Base-by-base conservation (phyloP, 2,329 filamentous ascomycete genomes). In the Bisporella sp. region DNA sequence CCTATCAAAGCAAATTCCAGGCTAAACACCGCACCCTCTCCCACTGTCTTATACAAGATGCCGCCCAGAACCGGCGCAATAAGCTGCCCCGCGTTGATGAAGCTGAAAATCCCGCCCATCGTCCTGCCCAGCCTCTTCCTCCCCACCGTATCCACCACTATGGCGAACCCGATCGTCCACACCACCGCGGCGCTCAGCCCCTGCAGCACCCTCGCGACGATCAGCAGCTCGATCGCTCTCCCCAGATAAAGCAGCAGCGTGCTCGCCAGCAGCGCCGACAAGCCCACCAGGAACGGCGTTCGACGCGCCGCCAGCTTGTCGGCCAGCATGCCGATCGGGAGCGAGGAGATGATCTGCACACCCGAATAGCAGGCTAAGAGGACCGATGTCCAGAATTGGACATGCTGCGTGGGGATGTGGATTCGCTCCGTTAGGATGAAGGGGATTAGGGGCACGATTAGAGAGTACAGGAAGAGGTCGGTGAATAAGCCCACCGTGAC, bases 121-220 rank as follows among this genome's bases (percentile, higher is more conserved):
- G 76, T 77, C 61, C 81, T 81, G 2, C 81, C 82, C 37, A 85
- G 62, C 44, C 79, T 77, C 46, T 76, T 69, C 2, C 12, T 85
- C 60, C 77, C 79, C 33, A 88, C 79, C 0, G 84, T 88, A 60
- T 90, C 86, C 5, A 82, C 81, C 6, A 90, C 62, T 33, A 90
- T 67, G 0, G 86, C 85, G 33, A 87, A 71, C 0, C 86, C 86
- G 0, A 87, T 81, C 0, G 82, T 82, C 85, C 85, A 90, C 7
- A 89, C 85, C 1, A 89, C 76, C 1, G 83, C 82, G 1, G 83
- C 84, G 33, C 81, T 83, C 2, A 81, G 65, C 0, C 86, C 86
- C 62, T 90, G 86, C 9, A 89, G 68, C 1, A 87, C 53, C 29
- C 87, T 72, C 0, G 83, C 86, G 0, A 78, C 66, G 13, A 87